Base-by-base conservation (phyloP, 805 yeast species). In the Nematodospora valgi region DNA sequence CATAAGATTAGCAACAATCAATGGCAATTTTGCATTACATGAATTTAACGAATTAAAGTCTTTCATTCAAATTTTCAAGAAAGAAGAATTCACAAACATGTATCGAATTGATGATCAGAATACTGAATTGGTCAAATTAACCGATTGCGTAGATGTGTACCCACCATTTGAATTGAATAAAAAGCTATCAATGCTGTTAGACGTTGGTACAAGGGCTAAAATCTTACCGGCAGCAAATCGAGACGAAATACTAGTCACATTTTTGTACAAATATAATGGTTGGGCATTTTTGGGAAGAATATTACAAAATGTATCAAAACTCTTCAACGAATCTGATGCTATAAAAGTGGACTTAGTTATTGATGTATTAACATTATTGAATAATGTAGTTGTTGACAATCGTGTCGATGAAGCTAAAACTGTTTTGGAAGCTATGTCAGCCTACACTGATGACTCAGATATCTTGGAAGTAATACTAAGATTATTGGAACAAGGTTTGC, bases 241-340 rank as follows among this genome's bases (percentile, higher is more conserved):
- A 9, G 46, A 54, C 22, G 59, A 63, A 40, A 50, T 58, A 8
- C 47, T 74, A 12, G 83, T 84, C 3, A 72, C 86, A 15, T 88
- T 93, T 61, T 61, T 81, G 18, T 76, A 82, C 52, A 70, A 72
- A 3, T 87, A 80, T 53, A 85, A 80, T 51, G 97, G 97, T 1
- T 88, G 97, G 95, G 74, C 95, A 0, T 59, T 84, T 18, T 48
- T 91, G 12, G 97, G 97, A 2, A 72, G 95, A 48, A 62, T 85
- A 0, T 56, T 89, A 21, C 88, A 84, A 45, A 82, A 82, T 44
- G 58, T 82, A 7, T 65, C 75, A 1, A 63, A 60, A 36, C 48
- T 49, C 16, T 70, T 64, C 33, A 61, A 65, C 37, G 46, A 47
- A 13, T 47, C 67, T 5, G 64, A 67, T 24, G 43, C 48, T 2